Conservation (phyloP, 78 protist genomes). For the Speleostelium caveatum region DNA sequence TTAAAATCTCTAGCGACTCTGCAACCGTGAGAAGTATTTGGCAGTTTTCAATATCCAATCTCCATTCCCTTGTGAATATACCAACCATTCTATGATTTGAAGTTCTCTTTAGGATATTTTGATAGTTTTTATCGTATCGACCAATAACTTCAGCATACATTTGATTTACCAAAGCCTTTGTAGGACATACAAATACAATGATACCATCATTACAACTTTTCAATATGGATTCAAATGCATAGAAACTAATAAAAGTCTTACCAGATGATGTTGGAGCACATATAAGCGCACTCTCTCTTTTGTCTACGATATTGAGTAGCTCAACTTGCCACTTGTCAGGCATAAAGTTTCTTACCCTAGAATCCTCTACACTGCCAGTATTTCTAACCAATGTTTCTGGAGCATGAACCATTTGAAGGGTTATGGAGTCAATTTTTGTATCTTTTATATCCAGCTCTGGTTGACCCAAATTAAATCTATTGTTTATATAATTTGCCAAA, state of each 20-base stretch:
- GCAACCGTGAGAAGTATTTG: slow-evolving; percentile 83
- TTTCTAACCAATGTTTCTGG: slow-evolving; percentile 35
- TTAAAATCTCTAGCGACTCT: slow-evolving; percentile 62
- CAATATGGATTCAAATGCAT: slow-evolving; percentile 85
- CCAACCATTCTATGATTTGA: slow-evolving; percentile 42
- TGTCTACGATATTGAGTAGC: slow-evolving; percentile 89
- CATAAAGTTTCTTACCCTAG: slow-evolving; percentile 59
- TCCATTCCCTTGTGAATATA: slow-evolving; percentile 60
- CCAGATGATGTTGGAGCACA: slow-evolving; percentile 94
- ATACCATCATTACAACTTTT: slow-evolving; percentile 34
- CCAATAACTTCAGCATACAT: slow-evolving; percentile 69
- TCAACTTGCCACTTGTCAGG: slow-evolving; percentile 94
- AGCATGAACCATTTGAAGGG: slow-evolving; percentile 20
- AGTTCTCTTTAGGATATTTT: neutral
- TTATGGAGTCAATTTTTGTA: slow-evolving; percentile 3
- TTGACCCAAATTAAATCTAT: neutral
- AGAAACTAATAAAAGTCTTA: slow-evolving; percentile 92
- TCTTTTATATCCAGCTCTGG: neutral
- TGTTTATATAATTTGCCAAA: neutral
- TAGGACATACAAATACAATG: slow-evolving; percentile 92
- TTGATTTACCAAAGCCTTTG: slow-evolving; percentile 93
- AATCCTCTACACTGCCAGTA: slow-evolving; percentile 5
- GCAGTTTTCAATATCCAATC: slow-evolving; percentile 52
- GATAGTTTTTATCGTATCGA: slow-evolving; percentile 22
- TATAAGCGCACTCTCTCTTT: slow-evolving; percentile 80